Base-by-base conservation (phyloP, 2,329 filamentous ascomycete genomes). In the Aspergillus felis region DNA sequence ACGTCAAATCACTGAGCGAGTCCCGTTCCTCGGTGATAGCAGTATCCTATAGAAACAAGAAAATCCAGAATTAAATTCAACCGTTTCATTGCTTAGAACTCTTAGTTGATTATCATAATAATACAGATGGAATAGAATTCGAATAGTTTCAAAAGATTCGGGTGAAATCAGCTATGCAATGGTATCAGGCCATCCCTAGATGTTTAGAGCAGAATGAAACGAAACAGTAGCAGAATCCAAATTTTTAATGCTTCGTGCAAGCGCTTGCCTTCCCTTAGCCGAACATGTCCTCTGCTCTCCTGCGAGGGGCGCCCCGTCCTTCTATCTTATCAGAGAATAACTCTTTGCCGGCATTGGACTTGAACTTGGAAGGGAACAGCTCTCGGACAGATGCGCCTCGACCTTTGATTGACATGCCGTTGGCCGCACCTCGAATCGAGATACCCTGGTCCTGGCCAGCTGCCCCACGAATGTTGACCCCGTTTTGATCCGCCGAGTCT, bases 201-300 rank as follows among this genome's bases (percentile, higher is more conserved):
- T 32, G 2, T 38, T 35, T 38, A 6, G 32, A 38, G 32, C 32
- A 38, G 32, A 38, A 38, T 17, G 32, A 17, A 38, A 38, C 32
- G 3, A 38, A 38, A 35, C 12, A 17, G 14, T 38, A 24, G 24
- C 44, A 47, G 12, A 27, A 25, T 41, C 29, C 42, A 51, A 14
- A 28, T 20, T 25, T 44, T 12, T 48, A 5, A 5, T 17, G 35
- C n/a, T 35, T 38, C 5, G 6, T 50, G 17, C 49, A 27, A 29
- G 47, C 9, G 22, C 9, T 44, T 47, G 17, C 44, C n/a, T 22
- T 9, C n/a, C 32, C 28, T 82, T 72, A 91, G 60, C 81, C 79
- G 69, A 91, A 92, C 61, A 89, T 78, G 74, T 92, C 89, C 65
- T 90, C 87, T 0, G 89, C 89, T 68, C 80, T 86, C 65, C 87